Evolutionary conservation across 2,329 filamentous ascomycete genomes (phyloP).

Genomic region (Pseudogymnoascus verrucosus): DNA sequence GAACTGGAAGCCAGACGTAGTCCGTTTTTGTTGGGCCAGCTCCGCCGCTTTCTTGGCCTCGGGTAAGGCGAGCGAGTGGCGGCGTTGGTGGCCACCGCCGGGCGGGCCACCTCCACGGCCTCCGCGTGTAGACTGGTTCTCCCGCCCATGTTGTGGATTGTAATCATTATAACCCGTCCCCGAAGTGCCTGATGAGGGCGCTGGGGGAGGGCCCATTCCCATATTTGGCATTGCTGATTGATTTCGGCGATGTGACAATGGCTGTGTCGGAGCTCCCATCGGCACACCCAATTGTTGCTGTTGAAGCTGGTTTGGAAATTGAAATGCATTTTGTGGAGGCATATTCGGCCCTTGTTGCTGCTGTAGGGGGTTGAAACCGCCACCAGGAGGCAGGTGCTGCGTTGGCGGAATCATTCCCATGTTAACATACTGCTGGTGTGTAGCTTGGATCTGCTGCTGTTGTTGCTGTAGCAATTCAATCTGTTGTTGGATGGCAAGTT

Average conservation of each 20-base stretch:
- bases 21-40: constrained; percentile 91
- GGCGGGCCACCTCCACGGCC: constrained; percentile 63
- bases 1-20: constrained; percentile 90
- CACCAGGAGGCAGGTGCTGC: constrained; percentile 66
- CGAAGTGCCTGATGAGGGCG: constrained; percentile 80
- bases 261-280: constrained; percentile 70
- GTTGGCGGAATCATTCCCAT: constrained; percentile 89
- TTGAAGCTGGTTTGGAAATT: constrained; percentile 73
- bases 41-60: constrained; percentile 98
- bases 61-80: constrained; percentile 87
- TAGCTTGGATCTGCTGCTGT: constrained; percentile 93
- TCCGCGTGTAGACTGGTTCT: constrained; percentile 62
- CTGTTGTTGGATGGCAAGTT: constrained; percentile 95
- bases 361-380: constrained; percentile 70
- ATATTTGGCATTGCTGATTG: constrained; percentile 93
- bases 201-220: constrained; percentile 80
- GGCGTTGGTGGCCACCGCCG: constrained; percentile 76
- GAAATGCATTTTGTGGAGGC: constrained; percentile 73
- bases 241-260: constrained; percentile 88
- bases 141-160: constrained; percentile 35
- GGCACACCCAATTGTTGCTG: constrained; percentile 64
- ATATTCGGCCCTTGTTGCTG: constrained; percentile 70
- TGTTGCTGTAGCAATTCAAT: constrained; percentile 96
- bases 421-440: constrained; percentile 94
- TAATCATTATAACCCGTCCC: constrained; percentile 74